Percentiles rank a stretch among this genome's conserved stretches.
Evolutionary conservation across 192 early-diverging fungal genomes (phyloP).

Genomic region (Umbelopsis isabellina): DNA sequence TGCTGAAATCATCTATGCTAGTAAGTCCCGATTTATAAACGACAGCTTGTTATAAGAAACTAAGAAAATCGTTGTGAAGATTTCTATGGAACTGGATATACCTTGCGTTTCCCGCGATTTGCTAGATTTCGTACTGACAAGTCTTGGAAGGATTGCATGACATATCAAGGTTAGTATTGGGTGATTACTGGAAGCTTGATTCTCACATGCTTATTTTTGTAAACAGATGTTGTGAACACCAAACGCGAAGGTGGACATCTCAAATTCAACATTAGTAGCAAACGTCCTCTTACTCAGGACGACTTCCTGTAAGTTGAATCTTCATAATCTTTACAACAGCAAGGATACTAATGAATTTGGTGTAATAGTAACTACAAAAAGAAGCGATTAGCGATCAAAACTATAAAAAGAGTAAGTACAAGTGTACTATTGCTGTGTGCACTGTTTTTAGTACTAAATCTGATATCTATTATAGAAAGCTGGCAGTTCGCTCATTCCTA

Average conservation of each 20-base stretch:
- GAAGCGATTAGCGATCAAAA: not conserved
- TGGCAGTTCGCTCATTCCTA: not conserved
- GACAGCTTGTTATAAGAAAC: not conserved
- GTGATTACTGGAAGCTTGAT: too few species aligned
- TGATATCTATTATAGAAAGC: not conserved
- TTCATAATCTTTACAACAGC: not conserved
- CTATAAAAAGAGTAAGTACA: not conserved
- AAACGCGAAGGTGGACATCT: slow-evolving; percentile 31
- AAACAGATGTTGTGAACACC: not conserved
- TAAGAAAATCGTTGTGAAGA: slow-evolving; percentile 13
- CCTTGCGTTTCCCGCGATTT: slow-evolving; percentile 81
- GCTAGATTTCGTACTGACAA: slow-evolving; percentile 71
- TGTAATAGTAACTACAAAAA: not conserved
- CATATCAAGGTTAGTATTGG: slow-evolving; percentile 36
- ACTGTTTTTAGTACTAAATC: not conserved
- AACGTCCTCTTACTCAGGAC: slow-evolving; percentile 15
- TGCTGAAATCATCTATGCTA: slow-evolving; percentile 58
- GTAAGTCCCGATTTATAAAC: not conserved
- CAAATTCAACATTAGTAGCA: slow-evolving; percentile 6
- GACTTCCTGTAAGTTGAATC: slow-evolving; percentile 10
- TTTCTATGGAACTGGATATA: slow-evolving; percentile 61
- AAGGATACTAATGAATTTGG: not conserved
- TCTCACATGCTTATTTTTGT: not conserved
- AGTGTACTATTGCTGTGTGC: too few species aligned
- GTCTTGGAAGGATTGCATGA: slow-evolving; percentile 48